Evolutionary conservation across 2,329 filamentous ascomycete genomes (phyloP), one percentile per base, ranked within the genome.

Genomic region (Myotisia sp.): DNA sequence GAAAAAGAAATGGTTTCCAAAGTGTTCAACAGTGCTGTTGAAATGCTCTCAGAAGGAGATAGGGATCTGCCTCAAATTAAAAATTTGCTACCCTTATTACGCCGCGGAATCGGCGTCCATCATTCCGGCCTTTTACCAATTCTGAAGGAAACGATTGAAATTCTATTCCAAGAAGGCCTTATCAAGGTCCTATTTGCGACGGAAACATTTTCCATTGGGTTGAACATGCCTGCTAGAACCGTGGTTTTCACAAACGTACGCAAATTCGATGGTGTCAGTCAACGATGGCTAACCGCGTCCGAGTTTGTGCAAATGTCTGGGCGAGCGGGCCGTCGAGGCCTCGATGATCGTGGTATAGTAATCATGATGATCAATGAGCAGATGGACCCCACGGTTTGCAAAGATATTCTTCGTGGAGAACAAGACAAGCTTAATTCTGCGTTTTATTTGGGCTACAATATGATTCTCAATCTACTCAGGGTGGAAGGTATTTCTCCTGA

Each of bases 301-400:
- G 90, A 98, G 50, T 98, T 95, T 58, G 83, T 98, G 34, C 90
- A 98, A 55, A 98, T 98, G 90, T 93, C 90, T 35, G 90, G 90
- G 41, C 82, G 90, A 59, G 90, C 90, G 39, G 90, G 90, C 53
- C 82, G 90, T 70, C 78, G 90, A 74, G 90, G 90, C 60, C 79
- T 98, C 36, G 90, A 98, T 63, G 86, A 94, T 42, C 80, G 90
- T 44, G 90, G 90, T 70, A 92, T 95, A 47, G 90, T 98, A 46
- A 95, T 98, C 55, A 95, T 98, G 84, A 95, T 98, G 87, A 81
- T 98, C 42, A 80, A 92, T 51, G 82, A 92, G 56, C 84, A 90
- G 62, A 87, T 98, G 64, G 90, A 98, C 50, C 90, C 90, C 1
- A 76, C 83, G 2, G 76, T 79, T n/a, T 87, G 90, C 26, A 92